Percentiles rank a stretch among this genome's conserved stretches.
phyloP scores from a whole-genome alignment of 331 rosid genomes.

The Arachis monticola region DNA sequence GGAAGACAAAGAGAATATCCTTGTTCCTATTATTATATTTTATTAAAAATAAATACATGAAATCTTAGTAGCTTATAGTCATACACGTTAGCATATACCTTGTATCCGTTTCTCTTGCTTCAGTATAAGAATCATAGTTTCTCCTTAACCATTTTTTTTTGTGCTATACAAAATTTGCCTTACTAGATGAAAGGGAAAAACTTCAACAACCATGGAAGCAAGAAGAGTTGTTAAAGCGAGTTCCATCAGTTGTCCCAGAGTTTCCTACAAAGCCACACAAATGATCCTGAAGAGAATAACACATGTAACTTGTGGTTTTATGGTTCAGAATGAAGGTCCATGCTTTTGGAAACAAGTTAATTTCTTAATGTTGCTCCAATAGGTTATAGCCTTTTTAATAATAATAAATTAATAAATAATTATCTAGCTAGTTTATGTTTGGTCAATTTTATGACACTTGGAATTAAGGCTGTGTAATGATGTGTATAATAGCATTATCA shows the following conservation, averaged over 20 bases:
- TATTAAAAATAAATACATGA: constrained; percentile 14
- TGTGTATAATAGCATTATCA: too few species aligned
- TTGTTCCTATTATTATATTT: constrained; percentile 40
- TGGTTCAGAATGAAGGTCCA: neutral
- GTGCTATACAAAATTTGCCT: constrained; percentile 41
- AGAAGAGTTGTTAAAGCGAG: constrained; percentile 15
- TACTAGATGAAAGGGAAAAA: constrained; percentile 39
- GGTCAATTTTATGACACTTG: constrained; percentile 1
- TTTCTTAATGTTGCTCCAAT: too few species aligned
- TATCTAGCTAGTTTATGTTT: neutral
- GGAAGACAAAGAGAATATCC: constrained; percentile 82
- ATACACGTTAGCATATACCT: neutral
- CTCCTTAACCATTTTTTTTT: constrained; percentile 39
- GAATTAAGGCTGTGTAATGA: neutral
- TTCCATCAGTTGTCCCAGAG: constrained; percentile 38
- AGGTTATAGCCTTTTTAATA: too few species aligned
- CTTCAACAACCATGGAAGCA: constrained; percentile 35
- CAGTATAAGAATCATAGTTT: constrained; percentile 9
- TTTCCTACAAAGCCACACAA: neutral
- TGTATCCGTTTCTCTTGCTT: neutral
- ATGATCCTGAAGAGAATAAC: constrained; percentile 23
- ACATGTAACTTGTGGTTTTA: neutral
- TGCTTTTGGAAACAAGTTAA: neutral
- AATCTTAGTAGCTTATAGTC: constrained; percentile 11
- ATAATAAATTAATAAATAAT: neutral